Base-by-base conservation (phyloP, 2,329 filamentous ascomycete genomes). In the Phaeosphaeriaceae sp. region DNA sequence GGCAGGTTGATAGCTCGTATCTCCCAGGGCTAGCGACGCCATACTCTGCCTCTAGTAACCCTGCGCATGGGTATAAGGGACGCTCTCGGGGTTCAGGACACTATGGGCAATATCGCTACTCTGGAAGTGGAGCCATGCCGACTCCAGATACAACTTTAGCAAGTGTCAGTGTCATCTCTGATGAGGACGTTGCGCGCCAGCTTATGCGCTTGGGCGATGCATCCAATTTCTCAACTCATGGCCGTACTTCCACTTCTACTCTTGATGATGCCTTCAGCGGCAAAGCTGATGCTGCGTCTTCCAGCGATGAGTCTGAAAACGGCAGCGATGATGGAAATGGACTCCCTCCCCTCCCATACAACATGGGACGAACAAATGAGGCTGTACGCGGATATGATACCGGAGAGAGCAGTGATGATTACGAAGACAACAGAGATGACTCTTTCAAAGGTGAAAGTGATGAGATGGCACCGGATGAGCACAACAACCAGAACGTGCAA, bases 131-230 rank as follows among this genome's bases (percentile, higher is more conserved):
- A 11, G 84, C 95, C 61, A 79, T 97, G 56, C 92, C 92, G 16
- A 99, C 94, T 2, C 94, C 94, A 20, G 94, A 97, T 65, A 93
- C 93, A n/a, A 99, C 94, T 11, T 89, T 97, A 63, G 90, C 90
- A 46, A 71, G 68, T 30, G 58, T 59, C 39, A 97, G 93, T 76
- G 95, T 91, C 73, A 93, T 99, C 74, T 97, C 93, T 12, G 94
- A 99, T 71, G 94, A 99, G 74, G 94, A 99, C 75, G 94, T 97
- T 54, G 94, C 94, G 48, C 87, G 97, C 70, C 94, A 97, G 76
- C 81, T 99, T 66, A 97, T 99, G 87, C 89, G 93, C 62, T 83
- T 99, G 46, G 92, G 94, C 37, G 92, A 97, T 71, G 90, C 92
- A 63, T 94, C 92, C 48, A 96, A 96, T 71, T 88, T 95, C 67